Percentiles rank a stretch among this genome's conserved stretches.
phyloP scores from a whole-genome alignment of 192 early-diverging fungal genomes.

The Backusella parvicylindrica region DNA sequence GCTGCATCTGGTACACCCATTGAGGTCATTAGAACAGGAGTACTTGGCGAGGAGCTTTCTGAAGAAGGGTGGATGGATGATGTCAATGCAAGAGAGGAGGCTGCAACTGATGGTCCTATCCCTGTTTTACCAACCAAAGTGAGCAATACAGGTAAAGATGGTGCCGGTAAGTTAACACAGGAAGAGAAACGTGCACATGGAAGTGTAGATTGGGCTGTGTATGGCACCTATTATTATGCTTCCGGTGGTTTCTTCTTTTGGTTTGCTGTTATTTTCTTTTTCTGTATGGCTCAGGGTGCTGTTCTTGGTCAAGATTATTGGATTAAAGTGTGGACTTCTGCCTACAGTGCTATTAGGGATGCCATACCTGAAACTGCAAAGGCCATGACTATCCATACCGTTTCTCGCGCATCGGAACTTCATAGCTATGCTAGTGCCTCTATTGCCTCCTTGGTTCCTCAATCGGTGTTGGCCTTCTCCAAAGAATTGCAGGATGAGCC shows the following conservation, averaged over 20 bases:
- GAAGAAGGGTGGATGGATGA: not conserved
- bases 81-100: slow-evolving; percentile 21
- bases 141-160: slow-evolving; percentile 24
- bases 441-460: not conserved
- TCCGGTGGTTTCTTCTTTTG: slow-evolving; percentile 65
- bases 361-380: not conserved
- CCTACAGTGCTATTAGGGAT: not conserved
- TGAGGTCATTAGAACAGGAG: slow-evolving; percentile 39
- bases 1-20: slow-evolving; percentile 47
- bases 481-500: slow-evolving; percentile 16
- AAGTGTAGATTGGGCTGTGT: slow-evolving; percentile 67
- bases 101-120: slow-evolving; percentile 38
- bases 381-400: not conserved
- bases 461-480: not conserved
- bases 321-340: slow-evolving; percentile 57
- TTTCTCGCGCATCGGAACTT: not conserved
- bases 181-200: slow-evolving; percentile 86
- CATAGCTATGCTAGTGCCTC: not conserved
- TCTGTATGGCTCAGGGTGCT: slow-evolving; percentile 40
- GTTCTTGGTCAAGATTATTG: slow-evolving; percentile 58
- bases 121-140: slow-evolving; percentile 29
- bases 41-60: slow-evolving; percentile 41
- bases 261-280: slow-evolving; percentile 47
- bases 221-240: slow-evolving; percentile 69
- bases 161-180: slow-evolving; percentile 61